phyloP scores from a whole-genome alignment of 2,329 filamentous ascomycete genomes.

The Grosmannia penicillata region DNA sequence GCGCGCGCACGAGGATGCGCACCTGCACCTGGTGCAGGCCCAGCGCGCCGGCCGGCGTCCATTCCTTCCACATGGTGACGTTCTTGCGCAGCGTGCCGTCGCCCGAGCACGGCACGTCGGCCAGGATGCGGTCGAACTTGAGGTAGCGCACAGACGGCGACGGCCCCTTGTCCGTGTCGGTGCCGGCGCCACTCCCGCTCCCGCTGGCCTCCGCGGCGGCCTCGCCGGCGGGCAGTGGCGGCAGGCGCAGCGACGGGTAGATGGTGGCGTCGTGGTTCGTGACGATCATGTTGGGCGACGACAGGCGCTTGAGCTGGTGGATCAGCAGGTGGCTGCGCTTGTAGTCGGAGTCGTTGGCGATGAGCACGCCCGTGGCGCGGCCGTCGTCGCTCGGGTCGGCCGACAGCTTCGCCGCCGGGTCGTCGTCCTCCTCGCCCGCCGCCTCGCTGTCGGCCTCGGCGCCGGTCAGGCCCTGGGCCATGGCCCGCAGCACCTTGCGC shows the following conservation, averaged over 20 bases:
- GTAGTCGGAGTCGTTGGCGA: constrained; percentile 95
- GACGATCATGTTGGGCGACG: constrained; percentile 90
- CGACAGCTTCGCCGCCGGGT: constrained; percentile 30
- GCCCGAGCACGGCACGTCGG: constrained; percentile 92
- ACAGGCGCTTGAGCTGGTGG: constrained; percentile 93
- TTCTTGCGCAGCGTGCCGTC: constrained; percentile 94
- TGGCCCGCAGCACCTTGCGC: constrained; percentile 48
- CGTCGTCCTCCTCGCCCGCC: constrained; percentile 18
- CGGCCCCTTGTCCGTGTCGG: no score
- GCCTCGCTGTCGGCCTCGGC: constrained; percentile 32
- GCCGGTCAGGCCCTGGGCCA: constrained; percentile 36
- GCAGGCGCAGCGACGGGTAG: constrained; percentile 85
- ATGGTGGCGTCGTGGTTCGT: constrained; percentile 96
- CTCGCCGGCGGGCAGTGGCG: constrained; percentile 29
- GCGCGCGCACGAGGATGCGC: constrained; percentile 75
- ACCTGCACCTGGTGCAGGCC: constrained; percentile 79
- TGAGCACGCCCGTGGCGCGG: constrained; percentile 75
- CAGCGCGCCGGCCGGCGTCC: constrained; percentile 74
- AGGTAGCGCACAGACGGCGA: constrained; percentile 40
- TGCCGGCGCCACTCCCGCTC: no score
- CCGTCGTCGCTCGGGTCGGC: constrained; percentile 60
- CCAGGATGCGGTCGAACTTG: constrained; percentile 92
- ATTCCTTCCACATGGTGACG: constrained; percentile 84
- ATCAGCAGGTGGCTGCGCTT: constrained; percentile 94
- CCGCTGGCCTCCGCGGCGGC: neutral